phyloP scores from a whole-genome alignment of 345 rosid genomes.

The Pugionium cornutum region DNA sequence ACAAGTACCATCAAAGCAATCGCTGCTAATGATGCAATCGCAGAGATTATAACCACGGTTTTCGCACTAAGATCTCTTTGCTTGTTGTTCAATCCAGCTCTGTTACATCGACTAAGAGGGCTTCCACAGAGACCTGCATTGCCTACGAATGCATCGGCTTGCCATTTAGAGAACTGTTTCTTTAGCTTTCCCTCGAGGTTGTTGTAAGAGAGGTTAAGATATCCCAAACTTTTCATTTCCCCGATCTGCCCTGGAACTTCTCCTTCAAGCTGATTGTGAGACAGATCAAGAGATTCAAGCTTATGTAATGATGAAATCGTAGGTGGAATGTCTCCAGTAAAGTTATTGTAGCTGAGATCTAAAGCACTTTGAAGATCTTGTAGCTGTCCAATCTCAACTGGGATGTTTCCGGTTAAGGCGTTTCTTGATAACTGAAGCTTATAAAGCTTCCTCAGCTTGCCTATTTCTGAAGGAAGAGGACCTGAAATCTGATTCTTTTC shows the following conservation, averaged over 20 bases:
- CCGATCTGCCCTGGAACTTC: constrained; percentile 65
- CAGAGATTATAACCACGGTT: constrained; percentile 60
- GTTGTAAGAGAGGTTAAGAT: constrained; percentile 77
- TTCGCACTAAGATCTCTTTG: constrained; percentile 50
- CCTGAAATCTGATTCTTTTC: constrained; percentile 65
- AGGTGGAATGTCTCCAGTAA: constrained; percentile 67
- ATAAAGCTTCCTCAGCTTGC: constrained; percentile 70
- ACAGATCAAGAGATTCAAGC: constrained; percentile 81
- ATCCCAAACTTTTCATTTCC: constrained; percentile 76
- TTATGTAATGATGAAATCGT: constrained; percentile 62
- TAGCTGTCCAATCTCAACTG: constrained; percentile 71
- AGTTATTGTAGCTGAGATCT: constrained; percentile 76
- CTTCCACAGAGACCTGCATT: constrained; percentile 75
- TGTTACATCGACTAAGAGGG: constrained; percentile 58
- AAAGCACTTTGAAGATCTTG: constrained; percentile 75
- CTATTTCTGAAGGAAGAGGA: constrained; percentile 57
- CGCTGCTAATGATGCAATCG: constrained; percentile 61
- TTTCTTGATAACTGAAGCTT: constrained; percentile 73
- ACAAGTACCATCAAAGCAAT: constrained; percentile 61
- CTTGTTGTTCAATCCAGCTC: constrained; percentile 29
- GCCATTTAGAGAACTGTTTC: constrained; percentile 77
- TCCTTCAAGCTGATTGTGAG: constrained; percentile 72
- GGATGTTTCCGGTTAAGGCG: constrained; percentile 67
- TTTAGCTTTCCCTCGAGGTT: constrained; percentile 66
- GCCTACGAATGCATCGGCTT: constrained; percentile 67